Evolutionary conservation across 495 filamentous ascomycete genomes (phyloP).

Genomic region (Annulohypoxylon bovei): DNA sequence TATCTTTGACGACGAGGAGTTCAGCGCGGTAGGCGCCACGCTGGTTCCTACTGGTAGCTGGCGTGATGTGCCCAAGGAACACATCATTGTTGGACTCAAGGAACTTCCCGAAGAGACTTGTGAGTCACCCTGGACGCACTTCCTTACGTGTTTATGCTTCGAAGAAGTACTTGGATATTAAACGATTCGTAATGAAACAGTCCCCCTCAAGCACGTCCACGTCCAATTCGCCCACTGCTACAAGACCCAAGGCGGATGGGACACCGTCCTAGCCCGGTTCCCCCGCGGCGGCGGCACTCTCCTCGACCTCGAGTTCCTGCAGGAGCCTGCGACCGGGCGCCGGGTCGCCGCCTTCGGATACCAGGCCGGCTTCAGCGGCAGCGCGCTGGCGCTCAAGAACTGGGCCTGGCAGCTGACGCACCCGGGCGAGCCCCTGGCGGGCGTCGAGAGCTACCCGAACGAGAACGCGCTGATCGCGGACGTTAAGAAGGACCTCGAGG

Average conservation of each 20-base stretch:
- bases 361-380: slow-evolving; percentile 83
- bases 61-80: slow-evolving; percentile 75
- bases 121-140: slow-evolving; percentile 43
- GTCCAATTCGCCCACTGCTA: slow-evolving; percentile 78
- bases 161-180: neutral
- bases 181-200: slow-evolving; percentile 42
- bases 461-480: slow-evolving; percentile 76
- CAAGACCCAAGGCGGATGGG: slow-evolving; percentile 80
- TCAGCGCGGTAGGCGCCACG: slow-evolving; percentile 70
- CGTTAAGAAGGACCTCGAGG: slow-evolving; percentile 73
- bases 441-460: slow-evolving; percentile 78
- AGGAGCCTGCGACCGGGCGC: slow-evolving; percentile 73
- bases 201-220: slow-evolving; percentile 86
- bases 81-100: slow-evolving; percentile 92
- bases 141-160: neutral
- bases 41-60: slow-evolving; percentile 87
- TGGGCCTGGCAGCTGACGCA: slow-evolving; percentile 91
- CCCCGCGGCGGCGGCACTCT: slow-evolving; percentile 83
- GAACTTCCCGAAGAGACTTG: slow-evolving; percentile 89
- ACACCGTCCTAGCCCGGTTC: slow-evolving; percentile 81
- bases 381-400: slow-evolving; percentile 81
- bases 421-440: slow-evolving; percentile 69
- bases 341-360: slow-evolving; percentile 82
- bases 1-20: slow-evolving; percentile 83
- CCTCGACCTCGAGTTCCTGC: slow-evolving; percentile 92